Conservation (phyloP, 306 rosid genomes). For the Casuarina cunninghamiana region DNA sequence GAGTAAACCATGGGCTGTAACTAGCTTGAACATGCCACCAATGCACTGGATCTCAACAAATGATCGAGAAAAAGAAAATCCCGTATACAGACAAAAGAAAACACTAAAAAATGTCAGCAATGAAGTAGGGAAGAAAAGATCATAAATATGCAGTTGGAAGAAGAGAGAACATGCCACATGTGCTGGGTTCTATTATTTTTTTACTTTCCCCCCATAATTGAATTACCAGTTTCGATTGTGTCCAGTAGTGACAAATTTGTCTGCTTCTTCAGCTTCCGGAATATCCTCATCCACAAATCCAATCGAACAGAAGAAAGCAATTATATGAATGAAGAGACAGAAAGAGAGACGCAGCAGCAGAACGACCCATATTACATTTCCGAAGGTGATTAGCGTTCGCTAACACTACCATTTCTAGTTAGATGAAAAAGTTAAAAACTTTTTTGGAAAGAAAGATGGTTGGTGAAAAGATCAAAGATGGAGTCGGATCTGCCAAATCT, state of each 20-base stretch:
- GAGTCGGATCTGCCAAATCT: slow-evolving; percentile 13
- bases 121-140: slow-evolving; percentile 20
- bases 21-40: slow-evolving; percentile 31
- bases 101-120: slow-evolving; percentile 30
- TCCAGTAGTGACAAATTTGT: slow-evolving; percentile 41
- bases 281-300: slow-evolving; percentile 44
- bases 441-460: slow-evolving; percentile 16
- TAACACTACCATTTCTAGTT: slow-evolving; percentile 28
- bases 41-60: slow-evolving; percentile 50
- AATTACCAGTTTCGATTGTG: slow-evolving; percentile 38
- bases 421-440: slow-evolving; percentile 31
- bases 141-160: too few relatives aligned
- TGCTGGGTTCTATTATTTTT: slow-evolving; percentile 25
- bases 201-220: slow-evolving; percentile 13
- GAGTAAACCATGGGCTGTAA: slow-evolving; percentile 22
- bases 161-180: slow-evolving; percentile 26
- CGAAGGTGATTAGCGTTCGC: slow-evolving; percentile 38
- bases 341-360: too few relatives aligned
- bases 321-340: slow-evolving; percentile 10
- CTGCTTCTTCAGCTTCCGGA: slow-evolving; percentile 55
- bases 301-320: slow-evolving; percentile 42
- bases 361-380: slow-evolving; percentile 25
- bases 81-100: slow-evolving; percentile 55
- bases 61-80: slow-evolving; percentile 34
- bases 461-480: slow-evolving; percentile 11